phyloP scores from a whole-genome alignment of 106 monocot species.

The Allium fistulosum region DNA sequence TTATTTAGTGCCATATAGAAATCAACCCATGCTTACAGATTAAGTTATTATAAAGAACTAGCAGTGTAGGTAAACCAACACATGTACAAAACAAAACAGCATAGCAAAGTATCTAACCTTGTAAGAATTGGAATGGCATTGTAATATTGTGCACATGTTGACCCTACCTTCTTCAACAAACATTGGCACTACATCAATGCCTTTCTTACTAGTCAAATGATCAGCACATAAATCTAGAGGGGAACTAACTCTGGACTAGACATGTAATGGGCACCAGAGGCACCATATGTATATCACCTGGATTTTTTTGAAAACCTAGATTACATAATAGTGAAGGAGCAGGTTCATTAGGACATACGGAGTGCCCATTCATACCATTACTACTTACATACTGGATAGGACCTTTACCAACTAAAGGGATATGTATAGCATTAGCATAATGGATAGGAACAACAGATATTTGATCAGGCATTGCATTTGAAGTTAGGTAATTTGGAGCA shows the following conservation, averaged over 20 bases:
- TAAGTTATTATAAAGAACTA: not conserved
- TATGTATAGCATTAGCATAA: conserved; percentile 2
- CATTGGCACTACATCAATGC: not conserved
- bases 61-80: too few species aligned
- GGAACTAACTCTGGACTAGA: conserved; percentile 24
- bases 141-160: conserved; percentile 5
- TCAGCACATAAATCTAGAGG: conserved; percentile 17
- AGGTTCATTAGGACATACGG: conserved; percentile 19
- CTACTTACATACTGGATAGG: conserved; percentile 2
- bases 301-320: conserved; percentile 29
- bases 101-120: conserved; percentile 33
- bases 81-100: too few species aligned
- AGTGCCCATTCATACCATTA: conserved; percentile 3
- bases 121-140: conserved; percentile 12
- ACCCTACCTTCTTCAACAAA: conserved; percentile 31
- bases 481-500: conserved; percentile 7
- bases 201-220: conserved; percentile 6
- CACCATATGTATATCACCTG: conserved; percentile 16
- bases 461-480: too few species aligned
- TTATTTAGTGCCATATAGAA: too few species aligned
- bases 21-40: not conserved
- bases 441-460: not conserved
- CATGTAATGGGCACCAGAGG: conserved; percentile 22
- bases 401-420: conserved; percentile 13
- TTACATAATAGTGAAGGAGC: conserved; percentile 23